Evolutionary conservation across 2,329 filamentous ascomycete species (phyloP).

Genomic region (Apiospora marii): DNA sequence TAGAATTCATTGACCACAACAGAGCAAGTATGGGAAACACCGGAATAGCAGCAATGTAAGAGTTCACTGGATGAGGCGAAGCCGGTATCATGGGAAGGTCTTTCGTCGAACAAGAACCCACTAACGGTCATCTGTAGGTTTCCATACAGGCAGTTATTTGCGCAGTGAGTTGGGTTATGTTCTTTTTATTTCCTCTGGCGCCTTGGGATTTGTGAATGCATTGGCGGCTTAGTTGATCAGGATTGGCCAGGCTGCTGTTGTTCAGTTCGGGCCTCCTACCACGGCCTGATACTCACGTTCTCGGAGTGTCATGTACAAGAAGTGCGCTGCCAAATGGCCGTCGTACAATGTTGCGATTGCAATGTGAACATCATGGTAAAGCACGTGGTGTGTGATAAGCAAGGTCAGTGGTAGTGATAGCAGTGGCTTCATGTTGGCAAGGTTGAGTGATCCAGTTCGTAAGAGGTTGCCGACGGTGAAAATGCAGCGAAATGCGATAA

Average conservation of each 20-base stretch:
- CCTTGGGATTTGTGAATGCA: neutral
- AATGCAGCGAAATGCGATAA: no score
- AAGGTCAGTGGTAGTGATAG: neutral
- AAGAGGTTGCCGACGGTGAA: neutral
- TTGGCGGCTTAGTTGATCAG: neutral
- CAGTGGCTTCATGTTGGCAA: no score
- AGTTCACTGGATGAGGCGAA: neutral
- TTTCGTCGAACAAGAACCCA: neutral
- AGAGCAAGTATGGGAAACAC: neutral
- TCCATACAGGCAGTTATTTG: neutral
- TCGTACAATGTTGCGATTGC: neutral
- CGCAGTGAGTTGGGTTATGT: neutral
- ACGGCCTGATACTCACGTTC: neutral
- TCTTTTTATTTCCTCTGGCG: neutral
- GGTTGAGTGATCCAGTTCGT: neutral
- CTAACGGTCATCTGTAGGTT: neutral
- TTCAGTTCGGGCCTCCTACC: neutral
- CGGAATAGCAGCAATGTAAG: neutral
- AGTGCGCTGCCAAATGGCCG: neutral
- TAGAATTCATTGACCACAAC: neutral
- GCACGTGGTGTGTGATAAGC: neutral
- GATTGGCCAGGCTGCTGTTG: neutral
- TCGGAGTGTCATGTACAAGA: neutral
- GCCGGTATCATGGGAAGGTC: neutral
- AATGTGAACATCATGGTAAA: neutral